These are phyloP conservation scores for Plectosphaerella plurivora DNA, from an alignment of 2,329 filamentous ascomycete species.

Conservation along the genomic window DNA sequence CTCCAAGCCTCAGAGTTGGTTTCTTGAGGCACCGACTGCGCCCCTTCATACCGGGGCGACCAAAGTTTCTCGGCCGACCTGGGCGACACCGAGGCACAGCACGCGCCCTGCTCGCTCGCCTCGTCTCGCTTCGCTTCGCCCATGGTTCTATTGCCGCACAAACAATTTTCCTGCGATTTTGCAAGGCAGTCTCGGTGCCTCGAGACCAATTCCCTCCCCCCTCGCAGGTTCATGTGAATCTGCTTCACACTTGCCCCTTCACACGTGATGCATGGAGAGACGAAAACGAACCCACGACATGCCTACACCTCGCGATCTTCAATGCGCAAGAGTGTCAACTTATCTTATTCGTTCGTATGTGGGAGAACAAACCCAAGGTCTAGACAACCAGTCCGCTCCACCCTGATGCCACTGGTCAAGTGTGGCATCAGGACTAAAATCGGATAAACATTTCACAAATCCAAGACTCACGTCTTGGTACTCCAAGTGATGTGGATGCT, in stretches of 20 bases:
- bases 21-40: no score
- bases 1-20: no score
- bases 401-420: constrained; percentile 54
- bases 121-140: not conserved
- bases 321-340: constrained; percentile 57
- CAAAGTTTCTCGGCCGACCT: not conserved
- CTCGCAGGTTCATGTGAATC: not conserved
- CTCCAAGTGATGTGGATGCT: constrained; percentile 4
- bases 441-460: constrained; percentile 46
- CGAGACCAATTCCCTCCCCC: not conserved
- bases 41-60: not conserved
- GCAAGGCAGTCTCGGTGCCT: no score
- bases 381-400: constrained; percentile 67
- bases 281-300: constrained; percentile 45
- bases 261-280: not conserved
- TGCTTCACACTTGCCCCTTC: not conserved
- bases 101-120: not conserved
- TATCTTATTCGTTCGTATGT: constrained; percentile 53
- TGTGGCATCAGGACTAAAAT: constrained; percentile 61
- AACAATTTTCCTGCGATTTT: no score
- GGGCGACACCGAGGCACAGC: not conserved
- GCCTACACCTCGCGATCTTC: constrained; percentile 56
- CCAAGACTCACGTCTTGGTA: not conserved
- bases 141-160: not conserved
- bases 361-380: constrained; percentile 59